phyloP scores from a whole-genome alignment of 345 rosid genomes.

The Draba incana region DNA sequence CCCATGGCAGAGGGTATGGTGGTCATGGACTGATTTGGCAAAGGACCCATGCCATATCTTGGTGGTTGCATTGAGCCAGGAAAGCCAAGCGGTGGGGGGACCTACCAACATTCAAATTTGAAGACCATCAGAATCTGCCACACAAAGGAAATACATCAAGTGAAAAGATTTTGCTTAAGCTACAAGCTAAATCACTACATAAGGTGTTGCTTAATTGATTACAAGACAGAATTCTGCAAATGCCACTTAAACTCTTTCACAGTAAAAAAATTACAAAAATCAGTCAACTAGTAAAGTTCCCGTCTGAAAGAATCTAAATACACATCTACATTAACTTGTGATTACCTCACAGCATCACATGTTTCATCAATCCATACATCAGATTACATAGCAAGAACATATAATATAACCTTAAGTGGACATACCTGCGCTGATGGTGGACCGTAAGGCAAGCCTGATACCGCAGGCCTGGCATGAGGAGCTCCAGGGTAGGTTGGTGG shows the following conservation, averaged over 20 bases:
- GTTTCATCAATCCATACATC: slow-evolving; percentile 12
- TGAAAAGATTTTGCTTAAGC: slow-evolving; percentile 27
- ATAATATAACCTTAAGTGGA: slow-evolving; percentile 49
- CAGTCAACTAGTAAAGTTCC: slow-evolving; percentile 9
- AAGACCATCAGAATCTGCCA: slow-evolving; percentile 39
- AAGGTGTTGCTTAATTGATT: slow-evolving; percentile 6
- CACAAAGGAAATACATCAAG: slow-evolving; percentile 33
- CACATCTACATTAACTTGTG: slow-evolving; percentile 1
- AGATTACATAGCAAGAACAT: slow-evolving; percentile 19
- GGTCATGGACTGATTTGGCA: slow-evolving; percentile 84
- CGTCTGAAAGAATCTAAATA: background rate
- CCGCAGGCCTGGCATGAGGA: slow-evolving; percentile 53
- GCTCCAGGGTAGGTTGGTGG: slow-evolving; percentile 51
- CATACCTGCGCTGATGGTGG: slow-evolving; percentile 60
- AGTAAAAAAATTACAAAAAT: slow-evolving; percentile 4
- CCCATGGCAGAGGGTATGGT: slow-evolving; percentile 76
- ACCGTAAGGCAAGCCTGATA: slow-evolving; percentile 64
- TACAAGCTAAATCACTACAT: slow-evolving; percentile 18
- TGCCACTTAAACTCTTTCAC: slow-evolving; percentile 10
- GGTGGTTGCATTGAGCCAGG: slow-evolving; percentile 67
- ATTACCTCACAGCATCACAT: slow-evolving; percentile 11
- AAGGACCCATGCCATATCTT: slow-evolving; percentile 80
- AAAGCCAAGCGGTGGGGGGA: slow-evolving; percentile 56
- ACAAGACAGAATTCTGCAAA: slow-evolving; percentile 12
- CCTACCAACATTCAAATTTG: slow-evolving; percentile 52